Percentiles rank a stretch among this genome's conserved stretches.
These are phyloP conservation scores for Corniculantispora saksenae DNA, from an alignment of 2,329 filamentous ascomycete species.

Conservation along the genomic window DNA sequence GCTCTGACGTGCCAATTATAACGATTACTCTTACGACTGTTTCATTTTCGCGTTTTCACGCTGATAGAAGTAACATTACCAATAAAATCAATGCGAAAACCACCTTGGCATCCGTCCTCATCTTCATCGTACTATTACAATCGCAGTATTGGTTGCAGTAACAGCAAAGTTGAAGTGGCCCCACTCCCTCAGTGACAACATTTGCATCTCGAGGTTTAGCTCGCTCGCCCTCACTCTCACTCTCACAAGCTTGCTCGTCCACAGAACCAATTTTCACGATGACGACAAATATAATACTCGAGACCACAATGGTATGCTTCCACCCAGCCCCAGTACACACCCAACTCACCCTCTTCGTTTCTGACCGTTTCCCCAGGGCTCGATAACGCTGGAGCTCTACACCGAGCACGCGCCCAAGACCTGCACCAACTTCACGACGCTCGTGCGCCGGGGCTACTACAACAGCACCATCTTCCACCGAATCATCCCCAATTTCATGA, in stretches of 20 bases:
- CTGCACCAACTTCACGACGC: slow-evolving; percentile 83
- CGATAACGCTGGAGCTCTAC: slow-evolving; percentile 88
- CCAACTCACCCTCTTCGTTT: neutral
- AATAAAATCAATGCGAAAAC: too few relatives aligned
- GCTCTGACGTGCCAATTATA: too few relatives aligned
- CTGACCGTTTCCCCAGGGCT: slow-evolving; percentile 62
- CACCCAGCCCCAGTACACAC: neutral
- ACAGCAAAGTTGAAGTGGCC: neutral
- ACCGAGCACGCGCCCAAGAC: slow-evolving; percentile 83
- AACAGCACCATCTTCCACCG: slow-evolving; percentile 85
- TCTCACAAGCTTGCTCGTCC: neutral
- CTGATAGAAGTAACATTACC: too few relatives aligned
- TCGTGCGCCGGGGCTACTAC: slow-evolving; percentile 85
- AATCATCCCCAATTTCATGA: slow-evolving; percentile 94
- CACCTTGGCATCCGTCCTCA: too few relatives aligned
- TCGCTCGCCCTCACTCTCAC: neutral
- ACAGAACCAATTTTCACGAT: slow-evolving; percentile 44
- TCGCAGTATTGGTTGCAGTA: neutral
- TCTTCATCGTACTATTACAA: neutral
- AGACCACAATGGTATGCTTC: slow-evolving; percentile 75
- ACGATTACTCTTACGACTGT: too few relatives aligned
- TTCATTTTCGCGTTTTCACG: too few relatives aligned
- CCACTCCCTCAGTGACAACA: slow-evolving; percentile 15
- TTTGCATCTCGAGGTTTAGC: slow-evolving; percentile 7
- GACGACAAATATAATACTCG: slow-evolving; percentile 76